A percentile compares a stretch with the other conserved stretches of the same genome.
Evolutionary conservation across 2,329 filamentous ascomycete species (phyloP).

Genomic region (Botrytis tulipae): DNA sequence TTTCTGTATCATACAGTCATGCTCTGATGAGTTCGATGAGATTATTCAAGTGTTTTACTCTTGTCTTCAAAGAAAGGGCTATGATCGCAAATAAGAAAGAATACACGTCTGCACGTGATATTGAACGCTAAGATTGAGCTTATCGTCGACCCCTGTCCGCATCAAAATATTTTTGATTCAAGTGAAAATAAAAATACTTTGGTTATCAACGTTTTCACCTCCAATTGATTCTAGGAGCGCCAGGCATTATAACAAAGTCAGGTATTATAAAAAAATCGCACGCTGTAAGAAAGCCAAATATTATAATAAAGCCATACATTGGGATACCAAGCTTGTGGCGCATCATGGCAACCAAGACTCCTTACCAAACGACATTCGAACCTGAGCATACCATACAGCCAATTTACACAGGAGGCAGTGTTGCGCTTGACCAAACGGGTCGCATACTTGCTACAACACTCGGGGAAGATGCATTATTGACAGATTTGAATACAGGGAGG

Average conservation of each 20-base stretch:
- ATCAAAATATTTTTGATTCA: slow-evolving; percentile 26
- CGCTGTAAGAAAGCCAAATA: neutral
- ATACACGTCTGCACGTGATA: slow-evolving; percentile 8
- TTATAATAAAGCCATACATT: neutral
- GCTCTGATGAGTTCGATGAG: neutral
- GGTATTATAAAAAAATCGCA: neutral
- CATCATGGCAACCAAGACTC: slow-evolving; percentile 59
- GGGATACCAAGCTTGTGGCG: neutral
- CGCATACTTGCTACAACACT: slow-evolving; percentile 82
- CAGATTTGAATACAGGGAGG: slow-evolving; percentile 77
- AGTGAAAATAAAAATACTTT: slow-evolving; percentile 8
- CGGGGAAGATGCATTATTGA: slow-evolving; percentile 88
- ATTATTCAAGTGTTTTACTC: neutral
- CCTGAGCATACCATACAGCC: slow-evolving; percentile 79
- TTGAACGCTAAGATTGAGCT: slow-evolving; percentile 30
- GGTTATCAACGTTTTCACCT: neutral
- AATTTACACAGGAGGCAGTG: slow-evolving; percentile 88
- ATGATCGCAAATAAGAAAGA: neutral
- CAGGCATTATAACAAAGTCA: neutral
- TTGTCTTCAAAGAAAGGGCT: neutral
- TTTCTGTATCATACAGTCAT: neutral
- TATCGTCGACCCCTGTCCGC: slow-evolving; percentile 24
- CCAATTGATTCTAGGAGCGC: neutral
- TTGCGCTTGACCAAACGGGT: slow-evolving; percentile 78
- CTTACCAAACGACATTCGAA: slow-evolving; percentile 86